Evolutionary conservation across 2,329 filamentous ascomycete species (phyloP), one percentile per base, ranked within the genome.

Genomic region (Monosporascus sp.): DNA sequence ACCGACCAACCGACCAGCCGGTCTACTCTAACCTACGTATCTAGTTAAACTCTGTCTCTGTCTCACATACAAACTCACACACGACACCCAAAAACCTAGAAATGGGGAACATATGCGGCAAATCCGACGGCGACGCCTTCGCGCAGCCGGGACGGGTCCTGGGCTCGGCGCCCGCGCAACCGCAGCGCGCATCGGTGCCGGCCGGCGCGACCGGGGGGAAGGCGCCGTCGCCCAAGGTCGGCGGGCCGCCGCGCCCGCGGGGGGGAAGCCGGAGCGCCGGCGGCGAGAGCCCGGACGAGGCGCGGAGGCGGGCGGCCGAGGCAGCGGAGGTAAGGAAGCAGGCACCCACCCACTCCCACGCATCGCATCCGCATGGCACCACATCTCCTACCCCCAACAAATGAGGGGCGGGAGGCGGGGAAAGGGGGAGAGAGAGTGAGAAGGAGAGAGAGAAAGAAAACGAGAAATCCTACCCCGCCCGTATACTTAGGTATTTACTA

Each of bases 41-140:
- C 37, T 37, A 37, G 9, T 31, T 49, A 40, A 37, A 19, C 27
- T 19, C 38, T 17, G 8, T 31, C 27, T 5, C 27, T 11, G n/a
- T n/a, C 31, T 11, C 9, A 5, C 9, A 35, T 11, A 35, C 31
- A 5, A 35, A 14, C 31, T 35, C 31, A 35, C 9, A 14, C 31
- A 35, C 31, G 5, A 14, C 9, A 5, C 9, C 31, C 19, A 26
- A 19, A 50, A 35, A 35, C n/a, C 19, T n/a, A 31, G 20, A 44
- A 59, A 96, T 97, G 92, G 92, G 92, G 55, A 93, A 91, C 70
- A 80, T 91, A 72, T 96, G 89, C 76, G 89, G 90, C 68, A 91
- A 90, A 70, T 79, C 78, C 54, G 74, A 82, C 35, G 74, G 81
- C 58, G 84, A 88, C 62, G 77, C 82, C 70, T 94, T 91, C 74